Evolutionary conservation across 805 yeast genomes (phyloP), one percentile per base, ranked within the genome.

Genomic region (Ogataea allantospora): DNA sequence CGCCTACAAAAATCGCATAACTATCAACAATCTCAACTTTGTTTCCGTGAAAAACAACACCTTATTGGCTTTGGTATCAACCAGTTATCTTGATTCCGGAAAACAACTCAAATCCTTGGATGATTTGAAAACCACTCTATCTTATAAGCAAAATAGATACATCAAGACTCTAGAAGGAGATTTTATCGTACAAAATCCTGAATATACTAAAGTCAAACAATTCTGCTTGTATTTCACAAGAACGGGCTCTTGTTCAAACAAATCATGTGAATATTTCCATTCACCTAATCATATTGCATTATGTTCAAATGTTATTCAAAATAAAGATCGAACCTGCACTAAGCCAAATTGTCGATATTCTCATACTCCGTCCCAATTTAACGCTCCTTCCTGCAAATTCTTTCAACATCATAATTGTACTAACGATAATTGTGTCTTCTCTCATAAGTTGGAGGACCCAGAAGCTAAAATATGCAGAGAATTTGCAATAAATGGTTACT

Each of bases 401-500:
- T 75, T 62, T 48, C 70, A 73, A 30, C 51, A 51, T 4, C 76
- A 74, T 1, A 42, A 57, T 10, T 79, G 86, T 53, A 58, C 65
- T 1, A 77, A 76, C 42, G 49, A 53, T 4, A 58, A 67, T 23
- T 79, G 86, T 58, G 63, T 58, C 50, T 87, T 55, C 50, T 63
- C 67, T 22, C 85, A 71, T 59, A 71, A 67, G 63, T 51, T 51
- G 35, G 75, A 68, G 25, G 58, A 47, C 18, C 50, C 56, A 30
- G 69, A 65, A 19, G 60, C 35, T 2, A 19, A 34, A 6, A 65
- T 77, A 0, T 85, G 95, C 53, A 66, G 86, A 15, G 78, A 73
- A 19, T 86, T 85, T 63, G 73, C 89, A 4, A 50, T 79, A 22
- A 75, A 75, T 12, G 88, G 89, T 1, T 83, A 74, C 62, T 86